phyloP scores from a whole-genome alignment of 169 alveolate species.

The Plasmodium relictum region DNA sequence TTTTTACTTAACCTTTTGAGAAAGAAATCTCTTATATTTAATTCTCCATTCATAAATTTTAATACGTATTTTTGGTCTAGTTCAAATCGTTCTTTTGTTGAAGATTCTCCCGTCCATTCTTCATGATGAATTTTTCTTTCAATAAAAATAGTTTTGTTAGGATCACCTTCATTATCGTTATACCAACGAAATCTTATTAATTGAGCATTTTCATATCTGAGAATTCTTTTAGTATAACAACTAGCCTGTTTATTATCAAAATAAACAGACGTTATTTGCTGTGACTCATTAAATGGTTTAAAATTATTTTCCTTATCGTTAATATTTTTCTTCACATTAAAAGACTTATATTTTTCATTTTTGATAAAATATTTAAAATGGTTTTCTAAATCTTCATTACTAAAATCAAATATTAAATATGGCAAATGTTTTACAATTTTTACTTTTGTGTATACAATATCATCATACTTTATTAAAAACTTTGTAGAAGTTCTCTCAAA shows the following conservation, averaged over 20 bases:
- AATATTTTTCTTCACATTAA: neutral
- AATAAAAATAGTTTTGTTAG: conserved; percentile 78
- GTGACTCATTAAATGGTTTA: conserved; percentile 79
- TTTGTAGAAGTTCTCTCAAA: conserved; percentile 85
- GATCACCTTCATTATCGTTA: conserved; percentile 82
- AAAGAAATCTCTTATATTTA: conserved; percentile 39
- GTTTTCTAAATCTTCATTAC: conserved; percentile 80
- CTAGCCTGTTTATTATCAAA: conserved; percentile 82
- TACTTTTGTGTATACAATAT: conserved; percentile 85
- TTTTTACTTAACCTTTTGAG: conserved; percentile 42
- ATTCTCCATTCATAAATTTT: conserved; percentile 78
- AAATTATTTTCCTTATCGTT: conserved; percentile 1
- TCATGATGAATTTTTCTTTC: conserved; percentile 89
- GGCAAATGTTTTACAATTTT: conserved; percentile 85
- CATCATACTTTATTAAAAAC: conserved; percentile 85
- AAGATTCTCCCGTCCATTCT: conserved; percentile 87
- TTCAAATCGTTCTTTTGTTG: conserved; percentile 86
- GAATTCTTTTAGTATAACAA: conserved; percentile 82
- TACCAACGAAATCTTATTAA: conserved; percentile 88
- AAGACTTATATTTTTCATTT: conserved; percentile 16
- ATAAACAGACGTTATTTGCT: conserved; percentile 86
- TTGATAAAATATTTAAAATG: conserved; percentile 69
- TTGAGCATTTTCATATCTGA: conserved; percentile 86
- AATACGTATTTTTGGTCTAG: conserved; percentile 80
- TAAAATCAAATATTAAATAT: conserved; percentile 85